Evolutionary conservation across 495 filamentous ascomycete genomes (phyloP), one percentile per base, ranked within the genome.

Genomic region (Pyrenopolyporus hunteri): DNA sequence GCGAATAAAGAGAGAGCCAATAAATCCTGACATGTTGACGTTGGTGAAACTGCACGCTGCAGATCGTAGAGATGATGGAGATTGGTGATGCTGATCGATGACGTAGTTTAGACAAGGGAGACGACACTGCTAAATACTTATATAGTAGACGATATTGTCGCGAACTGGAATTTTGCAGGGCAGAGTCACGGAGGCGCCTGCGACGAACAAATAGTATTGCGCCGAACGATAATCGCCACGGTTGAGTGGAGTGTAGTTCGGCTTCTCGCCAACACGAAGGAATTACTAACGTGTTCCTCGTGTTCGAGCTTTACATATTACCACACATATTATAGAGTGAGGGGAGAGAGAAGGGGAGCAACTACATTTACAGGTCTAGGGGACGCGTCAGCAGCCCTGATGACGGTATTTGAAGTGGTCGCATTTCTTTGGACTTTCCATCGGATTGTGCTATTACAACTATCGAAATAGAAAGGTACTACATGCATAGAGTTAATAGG

Each of bases 31-130:
- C n/a, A n/a, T n/a, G 36, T 44, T 43, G 11, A 31, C 60, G 55
- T 56, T 59, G 55, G 13, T 59, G 36, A 59, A 59, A 65, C 59
- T 59, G 50, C 43, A n/a, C 49, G 50, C 45, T 56, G 55, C 46
- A 56, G 54, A 64, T 64, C 61, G 19, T 32, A 47, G 56, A 64
- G 50, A 65, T 56, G 26, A 10, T n/a, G 9, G 42, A 13, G 56
- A 29, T 45, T 57, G 52, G 49, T 33, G 56, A 59, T 45, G 62
- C 36, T 29, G 29, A 37, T 54, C 56, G 42, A 65, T 65, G 56
- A 59, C 62, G 56, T 56, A 59, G 31, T 51, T 45, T 5, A 13
- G 29, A 50, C 28, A 56, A 50, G 52, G n/a, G 36, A 59, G 7
- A 28, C 19, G 26, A 54, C 40, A 29, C 54, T 17, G 44, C 61